Evolutionary conservation across 495 filamentous ascomycete genomes (phyloP).

Genomic region (Aspergillus bridgeri): DNA sequence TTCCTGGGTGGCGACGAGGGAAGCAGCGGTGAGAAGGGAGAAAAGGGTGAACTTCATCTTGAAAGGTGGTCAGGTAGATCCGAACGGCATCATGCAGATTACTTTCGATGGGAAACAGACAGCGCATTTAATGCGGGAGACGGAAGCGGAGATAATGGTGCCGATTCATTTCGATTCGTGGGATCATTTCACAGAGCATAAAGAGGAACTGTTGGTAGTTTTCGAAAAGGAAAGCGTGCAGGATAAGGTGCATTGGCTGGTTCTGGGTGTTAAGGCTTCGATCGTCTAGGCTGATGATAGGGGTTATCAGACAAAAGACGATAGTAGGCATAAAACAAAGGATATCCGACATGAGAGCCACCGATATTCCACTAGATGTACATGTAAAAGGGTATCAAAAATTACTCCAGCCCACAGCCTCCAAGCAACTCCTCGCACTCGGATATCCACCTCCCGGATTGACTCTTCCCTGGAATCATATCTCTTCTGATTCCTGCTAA

Average conservation of each 20-base stretch:
- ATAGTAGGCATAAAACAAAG: neutral
- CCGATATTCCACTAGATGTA: too few relatives aligned
- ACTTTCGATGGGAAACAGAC: conserved; percentile 49
- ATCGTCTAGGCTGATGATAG: neutral
- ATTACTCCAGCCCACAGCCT: neutral
- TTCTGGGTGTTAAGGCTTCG: neutral
- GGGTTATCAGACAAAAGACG: too few relatives aligned
- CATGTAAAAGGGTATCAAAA: neutral
- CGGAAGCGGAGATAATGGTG: conserved; percentile 44
- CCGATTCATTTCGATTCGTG: conserved; percentile 53
- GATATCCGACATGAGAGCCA: too few relatives aligned
- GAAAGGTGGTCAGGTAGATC: too few relatives aligned
- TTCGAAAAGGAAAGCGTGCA: conserved; percentile 15
- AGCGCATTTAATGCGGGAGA: conserved; percentile 33
- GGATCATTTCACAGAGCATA: conserved; percentile 43
- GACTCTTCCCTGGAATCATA: neutral
- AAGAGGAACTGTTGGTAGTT: conserved; percentile 12
- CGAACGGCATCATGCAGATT: conserved; percentile 34
- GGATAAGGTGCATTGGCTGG: neutral
- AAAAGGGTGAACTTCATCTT: too few relatives aligned
- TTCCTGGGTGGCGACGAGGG: too few relatives aligned
- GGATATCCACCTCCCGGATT: neutral
- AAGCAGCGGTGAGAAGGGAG: too few relatives aligned
- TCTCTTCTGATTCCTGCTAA: neutral
- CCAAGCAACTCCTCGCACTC: neutral